Evolutionary conservation across 164 flowering plant species (phyloP).

Genomic region (Piper betle): DNA sequence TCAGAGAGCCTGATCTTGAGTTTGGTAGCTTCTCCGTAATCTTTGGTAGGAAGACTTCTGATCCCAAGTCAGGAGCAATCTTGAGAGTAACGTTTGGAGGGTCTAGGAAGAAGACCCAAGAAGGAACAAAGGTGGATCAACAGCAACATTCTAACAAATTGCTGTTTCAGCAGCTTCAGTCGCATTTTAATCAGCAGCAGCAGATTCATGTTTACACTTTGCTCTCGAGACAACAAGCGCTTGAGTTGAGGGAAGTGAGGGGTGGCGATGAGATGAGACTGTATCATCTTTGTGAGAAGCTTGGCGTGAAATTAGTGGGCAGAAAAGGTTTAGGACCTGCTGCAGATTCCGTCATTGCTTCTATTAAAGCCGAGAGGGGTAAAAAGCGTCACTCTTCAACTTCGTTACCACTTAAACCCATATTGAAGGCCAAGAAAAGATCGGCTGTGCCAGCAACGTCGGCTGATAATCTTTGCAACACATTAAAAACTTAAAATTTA

Average conservation of each 20-base stretch:
- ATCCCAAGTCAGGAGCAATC: slow-evolving; percentile 65
- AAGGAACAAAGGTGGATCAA: slow-evolving; percentile 48
- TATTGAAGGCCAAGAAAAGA: neutral
- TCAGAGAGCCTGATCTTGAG: slow-evolving; percentile 89
- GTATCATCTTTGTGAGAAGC: slow-evolving; percentile 60
- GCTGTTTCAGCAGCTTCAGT: slow-evolving; percentile 90
- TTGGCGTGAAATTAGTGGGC: slow-evolving; percentile 80
- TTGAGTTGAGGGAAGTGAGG: slow-evolving; percentile 84
- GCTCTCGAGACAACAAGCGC: slow-evolving; percentile 71
- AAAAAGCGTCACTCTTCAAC: slow-evolving; percentile 38
- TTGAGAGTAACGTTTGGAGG: slow-evolving; percentile 71
- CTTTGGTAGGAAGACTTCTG: slow-evolving; percentile 38
- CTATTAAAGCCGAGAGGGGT: slow-evolving; percentile 82
- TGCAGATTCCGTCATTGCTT: slow-evolving; percentile 81
- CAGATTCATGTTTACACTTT: slow-evolving; percentile 79
- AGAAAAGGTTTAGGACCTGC: slow-evolving; percentile 87
- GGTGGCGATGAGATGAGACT: slow-evolving; percentile 97
- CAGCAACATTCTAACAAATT: slow-evolving; percentile 59
- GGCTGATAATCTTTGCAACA: neutral
- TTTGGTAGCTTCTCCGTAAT: slow-evolving; percentile 88
- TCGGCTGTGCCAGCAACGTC: neutral
- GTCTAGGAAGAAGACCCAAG: slow-evolving; percentile 46
- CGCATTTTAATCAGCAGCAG: slow-evolving; percentile 92
- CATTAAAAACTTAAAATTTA: no score
- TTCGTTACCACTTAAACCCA: slow-evolving; percentile 26